A percentile compares a stretch with the other conserved stretches of the same genome.
phyloP scores from a whole-genome alignment of 2,329 filamentous ascomycete genomes.

The Fusarium bulbicola region DNA sequence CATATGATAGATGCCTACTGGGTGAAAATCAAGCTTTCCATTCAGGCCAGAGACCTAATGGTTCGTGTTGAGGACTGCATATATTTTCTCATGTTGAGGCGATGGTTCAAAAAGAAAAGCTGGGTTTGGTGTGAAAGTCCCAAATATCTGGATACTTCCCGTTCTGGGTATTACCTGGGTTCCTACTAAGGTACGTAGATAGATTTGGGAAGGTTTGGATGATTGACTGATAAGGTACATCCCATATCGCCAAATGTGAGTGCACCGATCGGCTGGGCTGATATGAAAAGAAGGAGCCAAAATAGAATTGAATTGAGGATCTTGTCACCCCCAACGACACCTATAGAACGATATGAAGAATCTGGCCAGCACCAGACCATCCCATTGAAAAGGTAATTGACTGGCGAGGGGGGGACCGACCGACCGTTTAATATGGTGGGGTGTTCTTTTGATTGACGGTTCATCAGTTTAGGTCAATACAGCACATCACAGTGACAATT shows the following conservation, averaged over 20 bases:
- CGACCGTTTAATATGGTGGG: slow-evolving; percentile 27
- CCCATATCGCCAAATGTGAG: not conserved
- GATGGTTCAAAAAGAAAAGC: not conserved
- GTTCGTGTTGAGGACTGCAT: not conserved
- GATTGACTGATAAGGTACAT: slow-evolving; percentile 1
- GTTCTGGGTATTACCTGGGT: not conserved
- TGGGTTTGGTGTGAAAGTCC: not conserved
- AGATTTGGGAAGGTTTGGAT: not conserved
- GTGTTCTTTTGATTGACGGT: not conserved
- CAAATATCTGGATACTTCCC: slow-evolving; percentile 14
- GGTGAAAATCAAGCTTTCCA: not conserved
- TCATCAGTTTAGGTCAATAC: slow-evolving; percentile 4
- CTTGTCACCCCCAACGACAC: not conserved
- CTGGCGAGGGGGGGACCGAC: slow-evolving; percentile 24
- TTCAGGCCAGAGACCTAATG: not conserved
- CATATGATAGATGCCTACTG: not conserved
- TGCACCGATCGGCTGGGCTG: not conserved
- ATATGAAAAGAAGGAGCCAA: not conserved
- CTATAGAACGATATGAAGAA: not conserved
- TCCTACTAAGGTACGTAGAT: not conserved
- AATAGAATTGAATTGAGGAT: slow-evolving; percentile 4
- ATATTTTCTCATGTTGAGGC: not conserved
- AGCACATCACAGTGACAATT: slow-evolving; percentile 14
- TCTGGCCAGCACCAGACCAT: slow-evolving; percentile 1
- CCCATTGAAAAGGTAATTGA: not conserved